Evolutionary conservation across 192 early-diverging fungal species (phyloP), one percentile per base, ranked within the genome.

Genomic region (Phlyctochytrium bullatum): DNA sequence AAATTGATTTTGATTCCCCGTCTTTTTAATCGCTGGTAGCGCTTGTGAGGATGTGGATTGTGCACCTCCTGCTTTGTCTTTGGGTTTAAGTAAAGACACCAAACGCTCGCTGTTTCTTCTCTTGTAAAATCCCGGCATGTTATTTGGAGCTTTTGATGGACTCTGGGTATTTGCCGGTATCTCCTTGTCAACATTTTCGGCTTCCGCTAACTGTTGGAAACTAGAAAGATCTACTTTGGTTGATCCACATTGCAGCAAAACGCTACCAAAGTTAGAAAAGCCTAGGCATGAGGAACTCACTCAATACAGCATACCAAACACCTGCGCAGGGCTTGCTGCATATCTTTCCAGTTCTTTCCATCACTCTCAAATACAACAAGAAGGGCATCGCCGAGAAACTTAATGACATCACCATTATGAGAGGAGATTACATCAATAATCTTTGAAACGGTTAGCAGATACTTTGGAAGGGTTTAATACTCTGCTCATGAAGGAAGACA

Each of bases 361-460:
- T 66, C 57, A 6, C 63, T 33, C 56, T 72, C 70, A 58, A 72
- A 72, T 1, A 61, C 56, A 50, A 72, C 59, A 62, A 72, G 35
- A 25, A 72, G 58, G 36, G 70, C 70, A 54, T 72, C 70, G 17
- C 70, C 70, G 20, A 72, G 64, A 34, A 72, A 72, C 50, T 72
- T 72, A 35, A 72, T 72, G 27, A 72, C 64, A 40, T 72, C 70
- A 20, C 70, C 70, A 20, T 56, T 61, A 34, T 72, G 59, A 27
- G 57, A 65, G 0, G 70, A 72, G 12, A 72, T 72, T 6, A 72
- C 65, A 52, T 72, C 70, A 28, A 72, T 72, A 47, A 72, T 72
- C 70, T 71, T 32, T 14, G 16, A 28, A 1, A 23, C 12, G 25
- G 10, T 47, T 47, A 14, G 20, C 10, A 47, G 6, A 6, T 20